These are phyloP conservation scores for Fusarium buxicola DNA, from an alignment of 2,329 filamentous ascomycete genomes.

Conservation along the genomic window DNA sequence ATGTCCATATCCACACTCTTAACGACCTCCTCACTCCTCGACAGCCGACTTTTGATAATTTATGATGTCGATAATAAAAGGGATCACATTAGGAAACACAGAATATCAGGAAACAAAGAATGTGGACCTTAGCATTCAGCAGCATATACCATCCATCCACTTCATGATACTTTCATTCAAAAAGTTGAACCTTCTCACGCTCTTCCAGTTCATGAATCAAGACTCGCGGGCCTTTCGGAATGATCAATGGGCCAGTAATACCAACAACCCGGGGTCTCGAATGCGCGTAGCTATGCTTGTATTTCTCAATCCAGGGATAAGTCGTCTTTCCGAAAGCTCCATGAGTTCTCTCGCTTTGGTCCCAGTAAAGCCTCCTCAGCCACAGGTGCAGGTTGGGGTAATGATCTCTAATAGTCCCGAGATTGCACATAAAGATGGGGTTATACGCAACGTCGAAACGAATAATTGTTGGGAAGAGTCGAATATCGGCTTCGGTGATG, in stretches of 20 bases:
- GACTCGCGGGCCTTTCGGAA: slow-evolving; percentile 43
- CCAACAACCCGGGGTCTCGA: slow-evolving; percentile 44
- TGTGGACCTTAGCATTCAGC: too few relatives aligned
- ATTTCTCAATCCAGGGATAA: slow-evolving; percentile 60
- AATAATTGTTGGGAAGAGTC: slow-evolving; percentile 73
- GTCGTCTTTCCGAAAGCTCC: slow-evolving; percentile 77
- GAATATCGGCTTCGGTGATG: slow-evolving; percentile 77
- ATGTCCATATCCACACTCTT: too few relatives aligned
- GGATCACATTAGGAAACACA: too few relatives aligned
- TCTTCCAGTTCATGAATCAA: slow-evolving; percentile 27
- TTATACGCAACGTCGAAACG: slow-evolving; percentile 78
- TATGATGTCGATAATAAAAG: too few relatives aligned
- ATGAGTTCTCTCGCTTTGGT: slow-evolving; percentile 54
- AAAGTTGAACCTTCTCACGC: neutral
- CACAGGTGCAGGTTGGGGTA: slow-evolving; percentile 76
- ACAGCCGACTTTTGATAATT: too few relatives aligned
- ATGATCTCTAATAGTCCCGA: slow-evolving; percentile 71
- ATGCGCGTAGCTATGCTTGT: slow-evolving; percentile 47
- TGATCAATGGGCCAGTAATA: slow-evolving; percentile 44
- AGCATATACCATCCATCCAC: too few relatives aligned
- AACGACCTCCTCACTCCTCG: too few relatives aligned
- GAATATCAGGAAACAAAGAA: too few relatives aligned
- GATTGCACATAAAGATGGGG: slow-evolving; percentile 73
- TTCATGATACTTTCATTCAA: neutral
- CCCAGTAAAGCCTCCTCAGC: slow-evolving; percentile 79